Evolutionary conservation across 1,284 basidiomycete species (phyloP).

Genomic region (Ganoderma meredithae): DNA sequence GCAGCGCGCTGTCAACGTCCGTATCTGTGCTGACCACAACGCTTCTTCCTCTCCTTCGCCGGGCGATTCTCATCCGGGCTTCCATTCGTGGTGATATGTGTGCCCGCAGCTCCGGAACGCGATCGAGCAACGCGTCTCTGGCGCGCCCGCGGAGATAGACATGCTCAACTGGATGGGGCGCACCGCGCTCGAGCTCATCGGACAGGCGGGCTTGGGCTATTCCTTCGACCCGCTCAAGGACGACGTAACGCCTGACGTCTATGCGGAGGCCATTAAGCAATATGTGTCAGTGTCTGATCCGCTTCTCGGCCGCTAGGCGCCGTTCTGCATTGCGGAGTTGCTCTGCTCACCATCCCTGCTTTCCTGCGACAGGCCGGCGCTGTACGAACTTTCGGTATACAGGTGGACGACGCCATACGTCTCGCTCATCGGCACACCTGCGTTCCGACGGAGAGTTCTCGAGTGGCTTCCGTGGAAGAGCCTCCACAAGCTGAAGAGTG

Average conservation of each 20-base stretch:
- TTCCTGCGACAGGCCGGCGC: slow-evolving; percentile 25
- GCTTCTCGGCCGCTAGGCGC: not conserved
- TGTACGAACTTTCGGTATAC: slow-evolving; percentile 30
- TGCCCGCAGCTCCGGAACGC: slow-evolving; percentile 35
- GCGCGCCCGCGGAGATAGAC: slow-evolving; percentile 40
- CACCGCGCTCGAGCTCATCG: slow-evolving; percentile 46
- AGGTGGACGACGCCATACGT: slow-evolving; percentile 32
- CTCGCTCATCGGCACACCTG: slow-evolving; percentile 29
- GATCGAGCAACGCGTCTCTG: slow-evolving; percentile 28
- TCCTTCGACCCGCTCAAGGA: slow-evolving; percentile 44
- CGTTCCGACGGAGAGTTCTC: slow-evolving; percentile 34
- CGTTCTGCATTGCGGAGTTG: too few species aligned
- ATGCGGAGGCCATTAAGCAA: slow-evolving; percentile 41
- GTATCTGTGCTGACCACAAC: slow-evolving; percentile 6
- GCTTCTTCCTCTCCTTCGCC: slow-evolving; percentile 12
- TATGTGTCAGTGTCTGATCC: slow-evolving; percentile 30
- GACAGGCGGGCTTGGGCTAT: slow-evolving; percentile 46
- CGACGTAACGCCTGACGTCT: slow-evolving; percentile 36
- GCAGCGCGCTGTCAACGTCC: not conserved
- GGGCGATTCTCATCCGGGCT: slow-evolving; percentile 6
- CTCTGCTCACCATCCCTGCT: not conserved
- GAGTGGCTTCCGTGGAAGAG: slow-evolving; percentile 33
- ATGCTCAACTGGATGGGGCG: slow-evolving; percentile 45
- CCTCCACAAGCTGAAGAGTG: slow-evolving; percentile 32
- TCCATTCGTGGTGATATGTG: slow-evolving; percentile 10